Base-by-base conservation (phyloP, 148 eudicot genomes). In the Spergularia bocconei region DNA sequence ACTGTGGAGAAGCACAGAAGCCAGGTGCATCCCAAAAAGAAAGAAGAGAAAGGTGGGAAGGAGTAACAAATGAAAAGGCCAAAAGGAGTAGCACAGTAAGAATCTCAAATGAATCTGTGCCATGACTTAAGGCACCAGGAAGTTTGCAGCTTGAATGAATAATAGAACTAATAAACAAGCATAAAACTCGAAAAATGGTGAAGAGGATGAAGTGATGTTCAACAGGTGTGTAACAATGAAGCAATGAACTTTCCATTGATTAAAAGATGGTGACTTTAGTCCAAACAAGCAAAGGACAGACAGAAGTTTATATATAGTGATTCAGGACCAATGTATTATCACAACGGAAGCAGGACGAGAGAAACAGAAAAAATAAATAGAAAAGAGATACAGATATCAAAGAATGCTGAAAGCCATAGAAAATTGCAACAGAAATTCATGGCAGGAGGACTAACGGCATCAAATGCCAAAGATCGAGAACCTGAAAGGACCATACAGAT, bases 101-200 rank as follows among this genome's bases (percentile, higher is more conserved):
- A 88, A 84, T 79, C 85, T 90, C 79, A 82, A 86, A 77, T 84
- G 93, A 87, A 88, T 56, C 67, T 75, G 83, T 75, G 89, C 92
- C 99, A 92, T 95, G 86, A 85, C 73, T 77, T 58, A 86, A 79
- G 90, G 91, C 88, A 82, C 78, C 86, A 85, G 83, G 90, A 88
- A 81, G 84, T 78, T 77, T 72, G 81, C 83, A 85, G 85, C 65
- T 82, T 70, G 89, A 85, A 82, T 67, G 83, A 84, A 73, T 53
- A 80, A 60, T 72, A 79, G 84, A 81, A 79, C 59, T 75, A 79
- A 81, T 44, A 82, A 82, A 85, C 84, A 86, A 78, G 84, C 85
- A 86, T 83, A 85, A 85, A 78, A 78, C 77, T 82, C 50, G 87
- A 85, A 79, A 61, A 83, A 84, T 61, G 79, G 79, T 76, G 86